phyloP scores from a whole-genome alignment of 2,329 filamentous ascomycete species.

The Didymella exigua region DNA sequence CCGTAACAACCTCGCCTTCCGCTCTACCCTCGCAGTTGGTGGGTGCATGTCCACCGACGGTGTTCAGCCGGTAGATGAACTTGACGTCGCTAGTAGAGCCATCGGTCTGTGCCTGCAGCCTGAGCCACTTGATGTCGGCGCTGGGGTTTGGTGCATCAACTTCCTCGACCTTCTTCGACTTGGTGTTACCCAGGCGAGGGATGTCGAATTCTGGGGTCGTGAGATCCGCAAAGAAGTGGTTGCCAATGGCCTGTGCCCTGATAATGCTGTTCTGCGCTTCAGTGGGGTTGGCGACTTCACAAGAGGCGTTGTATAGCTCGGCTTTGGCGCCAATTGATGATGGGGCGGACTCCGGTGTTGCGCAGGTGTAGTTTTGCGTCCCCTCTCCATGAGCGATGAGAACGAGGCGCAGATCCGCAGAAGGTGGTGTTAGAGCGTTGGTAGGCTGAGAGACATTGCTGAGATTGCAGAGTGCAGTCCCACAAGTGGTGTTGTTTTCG shows the following conservation, averaged over 20 bases:
- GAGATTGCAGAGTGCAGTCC: constrained; percentile 32
- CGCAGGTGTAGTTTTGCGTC: constrained; percentile 59
- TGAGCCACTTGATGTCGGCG: constrained; percentile 76
- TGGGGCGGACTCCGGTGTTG: constrained; percentile 39
- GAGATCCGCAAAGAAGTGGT: constrained; percentile 78
- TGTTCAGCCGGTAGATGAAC: constrained; percentile 82
- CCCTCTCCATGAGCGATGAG: constrained; percentile 55
- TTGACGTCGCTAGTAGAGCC: constrained; percentile 57
- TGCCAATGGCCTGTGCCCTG: constrained; percentile 56
- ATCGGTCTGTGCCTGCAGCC: constrained; percentile 59
- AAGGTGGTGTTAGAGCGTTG: constrained; percentile 33
- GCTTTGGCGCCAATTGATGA: constrained; percentile 52
- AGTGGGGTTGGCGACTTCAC: constrained; percentile 26
- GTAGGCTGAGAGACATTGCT: constrained; percentile 30
- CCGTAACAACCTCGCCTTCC: constrained; percentile 61
- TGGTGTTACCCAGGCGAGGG: constrained; percentile 67
- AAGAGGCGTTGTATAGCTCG: constrained; percentile 35
- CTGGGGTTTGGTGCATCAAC: constrained; percentile 66
- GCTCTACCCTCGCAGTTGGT: constrained; percentile 65
- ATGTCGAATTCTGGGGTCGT: constrained; percentile 84
- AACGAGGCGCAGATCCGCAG: constrained; percentile 44
- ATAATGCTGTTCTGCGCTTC: constrained; percentile 26
- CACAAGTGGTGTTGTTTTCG: constrained; percentile 22
- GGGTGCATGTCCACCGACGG: constrained; percentile 78
- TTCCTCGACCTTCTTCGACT: constrained; percentile 67